These are phyloP conservation scores for Lignosus rhinocerotis DNA, from an alignment of 1,284 basidiomycete genomes.

Conservation along the genomic window DNA sequence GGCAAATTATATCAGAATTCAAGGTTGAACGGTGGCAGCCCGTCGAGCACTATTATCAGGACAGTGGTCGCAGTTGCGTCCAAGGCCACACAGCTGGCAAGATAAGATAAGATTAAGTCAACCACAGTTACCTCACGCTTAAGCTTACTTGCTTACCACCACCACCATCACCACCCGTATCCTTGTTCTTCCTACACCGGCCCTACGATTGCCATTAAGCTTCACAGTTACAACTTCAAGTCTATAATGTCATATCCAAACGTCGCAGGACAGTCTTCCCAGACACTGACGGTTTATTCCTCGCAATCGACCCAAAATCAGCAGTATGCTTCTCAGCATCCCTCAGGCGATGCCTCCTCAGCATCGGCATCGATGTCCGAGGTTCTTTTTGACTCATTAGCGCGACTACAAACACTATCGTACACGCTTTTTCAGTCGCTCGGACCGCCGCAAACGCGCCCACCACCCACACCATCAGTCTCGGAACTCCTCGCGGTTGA, in stretches of 20 bases:
- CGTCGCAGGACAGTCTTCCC: neutral
- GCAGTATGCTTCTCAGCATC: constrained; percentile 3
- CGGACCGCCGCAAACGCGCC: constrained; percentile 61
- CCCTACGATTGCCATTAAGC: no score
- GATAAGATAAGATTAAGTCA: neutral
- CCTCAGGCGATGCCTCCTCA: neutral
- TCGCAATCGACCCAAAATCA: neutral
- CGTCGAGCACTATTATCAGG: no score
- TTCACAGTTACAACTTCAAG: no score
- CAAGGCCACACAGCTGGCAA: neutral
- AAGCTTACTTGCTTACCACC: neutral
- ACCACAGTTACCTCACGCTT: no score
- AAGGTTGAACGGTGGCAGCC: no score
- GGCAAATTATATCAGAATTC: no score
- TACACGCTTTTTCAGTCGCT: constrained; percentile 71
- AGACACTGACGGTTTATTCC: constrained; percentile 6
- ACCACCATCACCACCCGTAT: neutral
- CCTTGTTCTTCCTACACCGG: neutral
- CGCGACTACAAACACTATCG: constrained; percentile 62
- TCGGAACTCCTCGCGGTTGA: constrained; percentile 63
- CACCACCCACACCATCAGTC: constrained; percentile 61
- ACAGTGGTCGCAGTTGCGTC: no score
- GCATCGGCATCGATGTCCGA: constrained; percentile 39
- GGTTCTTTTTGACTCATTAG: constrained; percentile 63
- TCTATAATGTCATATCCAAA: neutral